Conservation (phyloP, 805 yeast species). For the Wickerhamiella allomyrinae region DNA sequence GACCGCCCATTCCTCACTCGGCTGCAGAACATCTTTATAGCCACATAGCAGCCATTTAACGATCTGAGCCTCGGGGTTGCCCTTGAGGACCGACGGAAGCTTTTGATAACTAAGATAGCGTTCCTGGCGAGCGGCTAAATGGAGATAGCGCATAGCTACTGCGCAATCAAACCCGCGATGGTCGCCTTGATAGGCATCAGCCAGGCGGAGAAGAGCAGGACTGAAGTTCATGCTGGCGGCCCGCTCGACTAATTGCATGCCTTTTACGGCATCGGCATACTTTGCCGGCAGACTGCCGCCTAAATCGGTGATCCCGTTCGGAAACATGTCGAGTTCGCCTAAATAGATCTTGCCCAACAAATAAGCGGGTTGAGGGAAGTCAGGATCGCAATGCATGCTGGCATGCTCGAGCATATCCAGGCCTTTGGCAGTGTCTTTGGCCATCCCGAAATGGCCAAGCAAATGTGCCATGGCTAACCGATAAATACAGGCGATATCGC, state of each 20-base stretch:
- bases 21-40: slow-evolving; percentile 35
- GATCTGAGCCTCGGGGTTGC: slow-evolving; percentile 28
- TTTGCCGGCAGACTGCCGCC: slow-evolving; percentile 1
- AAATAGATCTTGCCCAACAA: slow-evolving; percentile 25
- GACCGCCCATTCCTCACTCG: slow-evolving; percentile 51
- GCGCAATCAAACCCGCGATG: slow-evolving; percentile 23
- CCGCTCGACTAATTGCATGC: slow-evolving; percentile 21
- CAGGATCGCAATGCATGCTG: slow-evolving; percentile 24
- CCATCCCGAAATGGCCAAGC: slow-evolving; percentile 20
- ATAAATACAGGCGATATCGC: slow-evolving; percentile 28
- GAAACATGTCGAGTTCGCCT: slow-evolving; percentile 25
- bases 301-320: slow-evolving; percentile 8
- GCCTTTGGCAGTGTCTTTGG: slow-evolving; percentile 17
- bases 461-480: slow-evolving; percentile 25
- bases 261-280: slow-evolving; percentile 10
- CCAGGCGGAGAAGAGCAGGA: slow-evolving; percentile 27
- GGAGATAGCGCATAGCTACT: slow-evolving; percentile 23
- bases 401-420: slow-evolving; percentile 17
- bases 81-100: slow-evolving; percentile 13
- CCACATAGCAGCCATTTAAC: slow-evolving; percentile 60
- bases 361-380: slow-evolving; percentile 28
- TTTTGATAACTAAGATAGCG: slow-evolving; percentile 17
- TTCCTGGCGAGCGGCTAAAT: slow-evolving; percentile 24
- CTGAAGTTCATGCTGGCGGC: slow-evolving; percentile 27
- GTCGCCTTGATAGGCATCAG: slow-evolving; percentile 25